Evolutionary conservation across 169 alveolate species (phyloP), one percentile per base, ranked within the genome.

Genomic region (Eimeria brunetti): DNA sequence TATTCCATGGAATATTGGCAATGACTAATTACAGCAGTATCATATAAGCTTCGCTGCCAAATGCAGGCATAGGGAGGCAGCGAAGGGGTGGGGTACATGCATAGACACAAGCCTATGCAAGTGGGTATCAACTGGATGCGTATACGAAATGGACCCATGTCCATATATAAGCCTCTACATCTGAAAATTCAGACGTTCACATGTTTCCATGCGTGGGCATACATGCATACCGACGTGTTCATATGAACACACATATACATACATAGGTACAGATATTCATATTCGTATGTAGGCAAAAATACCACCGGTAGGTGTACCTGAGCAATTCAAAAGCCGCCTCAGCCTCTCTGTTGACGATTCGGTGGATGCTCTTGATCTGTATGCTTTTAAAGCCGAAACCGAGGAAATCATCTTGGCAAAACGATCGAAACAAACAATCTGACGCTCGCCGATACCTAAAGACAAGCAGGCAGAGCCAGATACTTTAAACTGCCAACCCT

Each of bases 251-350:
- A 60, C 22, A 20, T 60, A 60, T 60, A 18, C 69, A 60, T 60
- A 6, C 27, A 22, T 22, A 60, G 0, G 20, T 33, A 60, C 33
- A 60, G 27, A 27, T 27, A 60, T 64, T 6, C 75, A 7, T 5
- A 41, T 41, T 41, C 46, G 36, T 0, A 4, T 64, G 75, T 64
- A n/a, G 2, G 75, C 41, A n/a, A 24, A 1, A 24, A 1, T 1
- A 20, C 30, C 18, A 60, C 71, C 30, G 71, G 30, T 27, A 36
- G 84, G 11, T n/a, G n/a, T 49, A 78, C 88, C 71, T 83, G 90
- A 83, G 90, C 64, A 83, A 53, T 27, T 85, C 92, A 49, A 85
- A 85, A 58, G 92, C 92, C 44, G 80, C 92, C n/a, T 85, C 92
- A 38, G 80, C 78, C 38, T 85, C 92, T 41, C 92, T 58, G 81